Conservation (phyloP, 306 rosid genomes). For the Calophaca sinica region DNA sequence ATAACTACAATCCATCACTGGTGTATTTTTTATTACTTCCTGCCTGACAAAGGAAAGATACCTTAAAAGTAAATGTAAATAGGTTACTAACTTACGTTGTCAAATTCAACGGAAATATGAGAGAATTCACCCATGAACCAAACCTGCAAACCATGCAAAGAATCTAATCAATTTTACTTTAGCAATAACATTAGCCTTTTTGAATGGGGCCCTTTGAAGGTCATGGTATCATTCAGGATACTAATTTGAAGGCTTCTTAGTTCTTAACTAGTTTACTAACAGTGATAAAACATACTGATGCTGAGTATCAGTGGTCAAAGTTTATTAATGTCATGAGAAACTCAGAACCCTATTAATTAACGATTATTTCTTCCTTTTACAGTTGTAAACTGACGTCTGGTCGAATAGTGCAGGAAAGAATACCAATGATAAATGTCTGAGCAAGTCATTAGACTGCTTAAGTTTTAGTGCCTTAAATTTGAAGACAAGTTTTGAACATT, state of each 20-base stretch:
- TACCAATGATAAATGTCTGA: no score
- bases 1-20: conserved; percentile 2
- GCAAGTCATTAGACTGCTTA: no score
- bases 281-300: conserved; percentile 24
- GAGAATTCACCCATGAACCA: conserved; percentile 89
- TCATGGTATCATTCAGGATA: background rate
- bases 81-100: conserved; percentile 61
- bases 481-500: no score
- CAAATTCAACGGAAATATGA: conserved; percentile 70
- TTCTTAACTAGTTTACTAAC: conserved; percentile 3
- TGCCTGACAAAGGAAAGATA: background rate
- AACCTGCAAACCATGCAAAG: conserved; percentile 56
- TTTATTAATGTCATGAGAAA: conserved; percentile 6
- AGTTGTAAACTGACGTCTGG: no score
- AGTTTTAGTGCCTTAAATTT: no score
- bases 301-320: background rate
- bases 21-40: background rate
- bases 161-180: conserved; percentile 37
- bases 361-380: no score
- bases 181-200: conserved; percentile 11
- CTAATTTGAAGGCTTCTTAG: background rate
- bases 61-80: conserved; percentile 27
- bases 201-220: background rate
- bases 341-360: conserved; percentile 2
- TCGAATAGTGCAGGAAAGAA: no score